Percentiles rank a stretch among this genome's conserved stretches.
Conservation (phyloP, 1,284 basidiomycete genomes). For the Schizophyllum commune region DNA sequence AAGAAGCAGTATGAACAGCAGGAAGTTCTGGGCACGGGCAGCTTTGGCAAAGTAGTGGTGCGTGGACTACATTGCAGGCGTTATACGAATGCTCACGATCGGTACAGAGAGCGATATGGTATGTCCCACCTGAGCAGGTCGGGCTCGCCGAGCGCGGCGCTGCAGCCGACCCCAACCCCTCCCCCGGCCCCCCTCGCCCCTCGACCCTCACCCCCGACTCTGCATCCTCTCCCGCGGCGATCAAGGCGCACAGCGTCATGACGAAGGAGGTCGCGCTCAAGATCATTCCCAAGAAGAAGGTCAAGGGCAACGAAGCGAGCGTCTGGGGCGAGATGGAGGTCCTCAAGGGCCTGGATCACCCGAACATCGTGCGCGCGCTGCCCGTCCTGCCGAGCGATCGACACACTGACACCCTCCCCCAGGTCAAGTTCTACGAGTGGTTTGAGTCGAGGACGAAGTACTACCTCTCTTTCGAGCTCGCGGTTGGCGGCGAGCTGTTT, state of each 20-base stretch:
- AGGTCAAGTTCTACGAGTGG: constrained; percentile 91
- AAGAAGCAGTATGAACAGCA: constrained; percentile 76
- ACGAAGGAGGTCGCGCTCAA: constrained; percentile 80
- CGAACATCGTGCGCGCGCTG: constrained; percentile 67
- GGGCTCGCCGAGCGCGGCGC: constrained; percentile 53
- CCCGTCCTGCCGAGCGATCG: constrained; percentile 4
- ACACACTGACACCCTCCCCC: constrained; percentile 6
- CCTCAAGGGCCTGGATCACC: constrained; percentile 78
- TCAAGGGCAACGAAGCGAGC: constrained; percentile 78
- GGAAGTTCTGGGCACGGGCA: constrained; percentile 69
- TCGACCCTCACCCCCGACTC: constrained; percentile 14
- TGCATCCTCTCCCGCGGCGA: constrained; percentile 18
- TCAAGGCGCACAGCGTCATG: constrained; percentile 21
- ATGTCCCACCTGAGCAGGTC: constrained; percentile 54
- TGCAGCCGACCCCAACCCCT: constrained; percentile 22
- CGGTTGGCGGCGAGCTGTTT: constrained; percentile 85
- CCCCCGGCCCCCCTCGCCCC: constrained; percentile 10
- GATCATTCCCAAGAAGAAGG: constrained; percentile 86
- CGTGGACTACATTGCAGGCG: constrained; percentile 6
- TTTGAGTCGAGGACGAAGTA: constrained; percentile 90
- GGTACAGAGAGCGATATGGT: constrained; percentile 59
- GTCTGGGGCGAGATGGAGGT: constrained; percentile 92
- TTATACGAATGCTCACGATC: not conserved
- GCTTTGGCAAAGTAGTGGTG: constrained; percentile 85
- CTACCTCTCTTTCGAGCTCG: constrained; percentile 88